Base-by-base conservation (phyloP, 2,329 filamentous ascomycete genomes). In the Pyricularia pennisetigena region DNA sequence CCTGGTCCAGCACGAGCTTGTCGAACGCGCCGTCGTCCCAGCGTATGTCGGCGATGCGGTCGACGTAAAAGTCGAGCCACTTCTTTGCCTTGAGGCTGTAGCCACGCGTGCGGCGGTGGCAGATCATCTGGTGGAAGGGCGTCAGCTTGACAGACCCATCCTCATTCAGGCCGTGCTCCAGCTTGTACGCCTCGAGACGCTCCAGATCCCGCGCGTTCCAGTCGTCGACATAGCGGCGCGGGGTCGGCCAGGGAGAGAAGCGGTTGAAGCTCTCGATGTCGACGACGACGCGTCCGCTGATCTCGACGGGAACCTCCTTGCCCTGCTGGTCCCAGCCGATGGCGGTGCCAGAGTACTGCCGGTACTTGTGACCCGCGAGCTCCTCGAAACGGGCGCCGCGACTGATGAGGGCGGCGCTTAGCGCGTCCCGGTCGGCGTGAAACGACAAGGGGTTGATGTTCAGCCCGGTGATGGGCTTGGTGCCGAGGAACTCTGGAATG, bases 1-100 rank as follows among this genome's bases (percentile, higher is more conserved):
- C 81, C 0, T 78, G 71, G 0, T 81, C 80, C 28, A 86, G 77
- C 10, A 85, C 83, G 3, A 86, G 80, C 2, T 77, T 80, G 57
- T 78, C 74, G 67, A 86, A 86, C 8, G 82, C 83, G 41, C 78
- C 73, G 6, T 77, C 77, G 70, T 83, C 82, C 80, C 83, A 86
- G 57, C 75, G 69, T 64, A 85, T 81, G 41, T 82, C 79, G 2
- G 70, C 69, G 5, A 84, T 75, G 14, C 79, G 73, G 63, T 83
- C 81, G 64, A 85, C 76, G 70, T 78, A 82, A 70, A 84, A 83
- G 69, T 82, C 81, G 69, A 82, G 78, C 81, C 80, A 84, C 68
- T 78, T 77, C 73, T 82, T 82, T 67, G 78, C 78, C 72, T 80
- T 82, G 57, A 84, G 78, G 0, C 78, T 77, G 71, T 85, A 87